Conservation (phyloP, 1,139 yeast genomes). For the Candida tunisiensis region DNA sequence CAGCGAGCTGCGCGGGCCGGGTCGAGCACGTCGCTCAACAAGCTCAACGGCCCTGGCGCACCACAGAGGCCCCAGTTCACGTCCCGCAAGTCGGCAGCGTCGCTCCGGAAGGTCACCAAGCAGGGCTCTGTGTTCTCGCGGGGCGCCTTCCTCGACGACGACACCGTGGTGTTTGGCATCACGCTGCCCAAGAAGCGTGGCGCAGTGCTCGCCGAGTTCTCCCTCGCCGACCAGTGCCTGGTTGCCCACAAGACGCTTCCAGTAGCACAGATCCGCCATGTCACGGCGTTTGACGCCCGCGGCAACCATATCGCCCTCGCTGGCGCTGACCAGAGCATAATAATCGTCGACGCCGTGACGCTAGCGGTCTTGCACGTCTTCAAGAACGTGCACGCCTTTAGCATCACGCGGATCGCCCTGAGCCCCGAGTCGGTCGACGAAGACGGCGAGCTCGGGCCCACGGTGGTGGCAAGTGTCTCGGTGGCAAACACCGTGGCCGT, state of each 20-base stretch:
- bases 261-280: constrained; percentile 29
- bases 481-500: constrained; percentile 67
- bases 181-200: constrained; percentile 8
- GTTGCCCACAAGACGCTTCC: constrained; percentile 2
- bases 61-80: too few species aligned
- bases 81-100: too few species aligned
- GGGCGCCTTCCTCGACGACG: too few species aligned
- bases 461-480: constrained; percentile 56
- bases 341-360: constrained; percentile 33
- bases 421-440: constrained; percentile 62
- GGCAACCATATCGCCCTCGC: constrained; percentile 49
- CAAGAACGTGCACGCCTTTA: constrained; percentile 56
- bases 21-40: too few species aligned
- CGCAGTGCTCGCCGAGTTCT: neutral
- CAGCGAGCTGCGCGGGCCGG: too few species aligned
- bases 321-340: constrained; percentile 58
- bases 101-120: too few species aligned
- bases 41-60: too few species aligned
- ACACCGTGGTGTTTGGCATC: too few species aligned
- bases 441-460: too few species aligned
- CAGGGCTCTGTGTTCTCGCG: too few species aligned
- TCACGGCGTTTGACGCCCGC: constrained; percentile 50
- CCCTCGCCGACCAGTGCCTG: neutral
- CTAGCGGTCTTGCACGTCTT: constrained; percentile 34
- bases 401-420: constrained; percentile 60